phyloP scores from a whole-genome alignment of 2,329 filamentous ascomycete species.

The Hypoxylon sp. region DNA sequence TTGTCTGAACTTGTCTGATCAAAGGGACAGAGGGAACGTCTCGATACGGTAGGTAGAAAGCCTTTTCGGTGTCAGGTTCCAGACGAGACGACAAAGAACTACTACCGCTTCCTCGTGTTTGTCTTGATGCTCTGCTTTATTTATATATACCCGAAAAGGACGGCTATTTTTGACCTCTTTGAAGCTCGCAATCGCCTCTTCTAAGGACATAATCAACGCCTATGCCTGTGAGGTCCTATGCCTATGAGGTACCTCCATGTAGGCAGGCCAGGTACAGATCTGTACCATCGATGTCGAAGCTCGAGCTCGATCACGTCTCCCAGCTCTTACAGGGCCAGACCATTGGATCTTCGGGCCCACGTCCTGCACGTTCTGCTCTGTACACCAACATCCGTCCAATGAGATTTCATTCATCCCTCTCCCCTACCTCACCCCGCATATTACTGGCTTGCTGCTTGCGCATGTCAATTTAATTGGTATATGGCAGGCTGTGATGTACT shows the following conservation, averaged over 20 bases:
- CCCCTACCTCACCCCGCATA: background rate
- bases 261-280: no score
- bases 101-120: background rate
- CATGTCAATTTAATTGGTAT: no score
- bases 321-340: constrained; percentile 25
- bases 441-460: constrained; percentile 14
- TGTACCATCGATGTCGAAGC: no score
- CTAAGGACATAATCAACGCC: background rate
- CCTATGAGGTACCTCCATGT: no score
- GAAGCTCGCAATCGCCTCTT: background rate
- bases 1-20: constrained; percentile 14
- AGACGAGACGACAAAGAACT: constrained; percentile 9
- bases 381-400: background rate
- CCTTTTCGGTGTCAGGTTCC: background rate
- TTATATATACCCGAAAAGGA: background rate
- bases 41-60: constrained; percentile 16
- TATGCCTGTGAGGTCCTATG: no score
- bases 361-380: background rate
- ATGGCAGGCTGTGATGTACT: constrained; percentile 28
- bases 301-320: background rate
- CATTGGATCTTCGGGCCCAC: constrained; percentile 26
- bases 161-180: background rate
- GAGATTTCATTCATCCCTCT: background rate
- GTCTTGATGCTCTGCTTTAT: background rate
- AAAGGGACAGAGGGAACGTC: constrained; percentile 9